Evolutionary conservation across 1,284 basidiomycete species (phyloP), one percentile per base, ranked within the genome.

Genomic region (Ceratobasidium sp.): DNA sequence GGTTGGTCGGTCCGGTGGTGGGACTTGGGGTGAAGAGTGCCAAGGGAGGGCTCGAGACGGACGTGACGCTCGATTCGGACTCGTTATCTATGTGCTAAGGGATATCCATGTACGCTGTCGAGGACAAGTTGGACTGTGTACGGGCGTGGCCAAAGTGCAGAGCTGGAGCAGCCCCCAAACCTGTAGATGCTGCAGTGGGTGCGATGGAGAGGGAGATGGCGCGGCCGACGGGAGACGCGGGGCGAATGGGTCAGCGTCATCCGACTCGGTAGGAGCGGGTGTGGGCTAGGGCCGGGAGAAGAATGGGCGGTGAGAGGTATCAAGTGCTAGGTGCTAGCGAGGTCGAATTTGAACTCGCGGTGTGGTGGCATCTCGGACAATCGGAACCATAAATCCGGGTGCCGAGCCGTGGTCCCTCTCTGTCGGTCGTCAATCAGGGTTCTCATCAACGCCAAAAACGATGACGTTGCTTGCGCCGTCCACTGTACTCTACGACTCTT

Each of bases 31-130:
- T 50, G 35, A 23, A 49, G 26, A 67, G 64, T 35, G 64, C 64
- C 18, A 52, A 67, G 49, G 64, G 64, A 32, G 64, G 64, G 21
- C 50, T 67, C 14, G 64, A 67, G n/a, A 67, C 50, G 28, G 50
- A 55, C 35, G 64, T 67, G 9, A 67, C 52, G 50, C 64, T 67
- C 64, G 64, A 67, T 41, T 67, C 64, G n/a, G 64, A 67, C 38
- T 67, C 64, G 52, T 67, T 67, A 52, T 67, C 64, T 23, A 52
- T 67, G 38, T 67, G 64, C 28, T 67, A 49, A 21, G 64, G 64
- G 8, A 67, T 55, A 23, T 67, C 64, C 38, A 52, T 67, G 49
- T 67, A 67, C 21, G 50, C 64, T n/a, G 57, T 59, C 35, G 64
- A 67, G 35, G 64, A 67, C 23, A 67, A 52, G 28, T 67, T 67